A percentile compares a stretch with the other conserved stretches of the same genome.
phyloP scores from a whole-genome alignment of 176 grass and related monocot genomes.

The Cymbopogon citratus region DNA sequence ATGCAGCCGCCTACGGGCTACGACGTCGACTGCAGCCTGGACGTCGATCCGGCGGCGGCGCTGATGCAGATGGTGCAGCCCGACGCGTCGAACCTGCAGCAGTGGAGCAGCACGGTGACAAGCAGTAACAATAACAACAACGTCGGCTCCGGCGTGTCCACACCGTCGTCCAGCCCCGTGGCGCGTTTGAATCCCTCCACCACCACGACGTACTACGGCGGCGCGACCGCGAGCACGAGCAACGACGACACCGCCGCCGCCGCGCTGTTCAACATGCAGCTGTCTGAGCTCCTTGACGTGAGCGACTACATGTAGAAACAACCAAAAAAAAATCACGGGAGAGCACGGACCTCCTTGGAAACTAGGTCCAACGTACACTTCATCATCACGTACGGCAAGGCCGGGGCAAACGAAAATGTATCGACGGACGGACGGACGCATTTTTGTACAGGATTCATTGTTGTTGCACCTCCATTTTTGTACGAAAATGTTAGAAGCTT shows the following conservation, averaged over 20 bases:
- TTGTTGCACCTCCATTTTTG: too few species aligned
- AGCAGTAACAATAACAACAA: conserved; percentile 35
- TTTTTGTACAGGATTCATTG: conserved; percentile 46
- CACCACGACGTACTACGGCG: neutral
- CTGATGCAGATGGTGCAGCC: conserved; percentile 25
- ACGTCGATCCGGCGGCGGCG: conserved; percentile 24
- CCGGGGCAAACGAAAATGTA: neutral
- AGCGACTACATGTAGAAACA: conserved; percentile 47
- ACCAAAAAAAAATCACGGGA: neutral
- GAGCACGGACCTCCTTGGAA: conserved; percentile 15
- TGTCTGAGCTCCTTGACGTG: conserved; percentile 48
- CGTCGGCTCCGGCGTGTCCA: conserved; percentile 46
- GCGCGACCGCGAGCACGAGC: neutral
- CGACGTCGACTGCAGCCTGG: neutral
- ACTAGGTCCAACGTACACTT: neutral
- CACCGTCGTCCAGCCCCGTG: conserved; percentile 49
- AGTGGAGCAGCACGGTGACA: conserved; percentile 29
- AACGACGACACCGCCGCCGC: conserved; percentile 5
- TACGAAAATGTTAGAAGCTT: conserved; percentile 41
- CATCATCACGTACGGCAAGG: conserved; percentile 13
- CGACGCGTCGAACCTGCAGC: conserved; percentile 36
- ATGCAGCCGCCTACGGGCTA: neutral
- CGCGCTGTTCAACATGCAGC: conserved; percentile 39
- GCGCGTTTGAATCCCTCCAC: conserved; percentile 22
- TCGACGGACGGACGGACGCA: neutral